Evolutionary conservation across 257 asterid genomes (phyloP).

Genomic region (Nemophila menziesii): DNA sequence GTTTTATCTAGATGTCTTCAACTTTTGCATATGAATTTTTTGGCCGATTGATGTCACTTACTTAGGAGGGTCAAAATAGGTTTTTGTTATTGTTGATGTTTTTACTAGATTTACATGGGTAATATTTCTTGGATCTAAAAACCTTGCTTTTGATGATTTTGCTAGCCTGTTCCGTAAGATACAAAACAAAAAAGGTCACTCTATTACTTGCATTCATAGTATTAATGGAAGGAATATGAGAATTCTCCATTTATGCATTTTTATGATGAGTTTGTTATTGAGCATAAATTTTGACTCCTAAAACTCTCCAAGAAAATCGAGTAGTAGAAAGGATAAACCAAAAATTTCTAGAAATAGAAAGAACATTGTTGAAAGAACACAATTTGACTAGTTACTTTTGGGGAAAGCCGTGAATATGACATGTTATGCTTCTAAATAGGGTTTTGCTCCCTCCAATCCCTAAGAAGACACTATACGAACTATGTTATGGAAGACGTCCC

Average conservation of each 20-base stretch:
- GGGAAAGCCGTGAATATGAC: background rate
- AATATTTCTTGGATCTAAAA: background rate
- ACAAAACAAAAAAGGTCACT: background rate
- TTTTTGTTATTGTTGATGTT: background rate
- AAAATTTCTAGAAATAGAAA: background rate
- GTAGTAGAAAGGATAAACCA: background rate
- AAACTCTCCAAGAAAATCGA: background rate
- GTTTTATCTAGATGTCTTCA: too few relatives aligned
- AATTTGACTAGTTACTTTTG: background rate
- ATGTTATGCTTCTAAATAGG: background rate
- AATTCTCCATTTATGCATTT: background rate
- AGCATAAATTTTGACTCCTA: background rate
- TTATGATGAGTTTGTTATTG: background rate
- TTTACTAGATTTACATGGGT: background rate
- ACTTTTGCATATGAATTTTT: too few relatives aligned
- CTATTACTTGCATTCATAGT: background rate
- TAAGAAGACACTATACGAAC: background rate
- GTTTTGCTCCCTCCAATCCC: background rate
- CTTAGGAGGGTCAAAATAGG: too few relatives aligned
- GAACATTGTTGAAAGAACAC: background rate
- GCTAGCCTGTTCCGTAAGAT: too few relatives aligned
- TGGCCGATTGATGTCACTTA: too few relatives aligned
- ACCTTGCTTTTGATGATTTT: background rate
- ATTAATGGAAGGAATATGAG: background rate
- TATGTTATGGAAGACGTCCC: background rate